Percentiles rank a stretch among this genome's conserved stretches.
These are phyloP conservation scores for Pezicula carpinea DNA, from an alignment of 2,329 filamentous ascomycete genomes.

Conservation along the genomic window DNA sequence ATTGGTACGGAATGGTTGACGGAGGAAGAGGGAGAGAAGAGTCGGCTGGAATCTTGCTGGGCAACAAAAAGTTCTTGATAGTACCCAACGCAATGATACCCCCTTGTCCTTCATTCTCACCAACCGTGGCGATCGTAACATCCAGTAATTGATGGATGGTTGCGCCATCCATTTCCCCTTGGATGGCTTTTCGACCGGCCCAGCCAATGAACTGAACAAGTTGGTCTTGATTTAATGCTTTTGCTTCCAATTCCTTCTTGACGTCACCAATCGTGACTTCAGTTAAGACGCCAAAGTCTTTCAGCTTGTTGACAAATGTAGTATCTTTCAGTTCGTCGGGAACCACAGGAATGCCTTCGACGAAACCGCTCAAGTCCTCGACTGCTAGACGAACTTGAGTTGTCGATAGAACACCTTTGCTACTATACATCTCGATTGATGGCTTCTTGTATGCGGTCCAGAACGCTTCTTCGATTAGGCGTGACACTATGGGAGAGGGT, in stretches of 20 bases:
- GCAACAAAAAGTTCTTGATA: slow-evolving; percentile 70
- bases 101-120: slow-evolving; percentile 53
- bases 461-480: slow-evolving; percentile 90
- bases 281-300: slow-evolving; percentile 80
- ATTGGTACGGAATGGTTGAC: slow-evolving; percentile 78
- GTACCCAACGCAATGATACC: slow-evolving; percentile 73
- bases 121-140: slow-evolving; percentile 70
- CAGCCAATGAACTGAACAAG: slow-evolving; percentile 80
- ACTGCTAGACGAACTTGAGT: slow-evolving; percentile 73
- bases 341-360: slow-evolving; percentile 83
- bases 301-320: slow-evolving; percentile 75
- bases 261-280: slow-evolving; percentile 86
- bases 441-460: slow-evolving; percentile 86
- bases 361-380: slow-evolving; percentile 64
- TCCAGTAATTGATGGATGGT: slow-evolving; percentile 69
- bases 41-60: slow-evolving; percentile 74
- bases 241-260: slow-evolving; percentile 73
- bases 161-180: slow-evolving; percentile 65
- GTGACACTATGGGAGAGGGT: slow-evolving; percentile 75
- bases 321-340: slow-evolving; percentile 69
- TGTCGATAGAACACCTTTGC: slow-evolving; percentile 79
- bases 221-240: slow-evolving; percentile 74
- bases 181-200: slow-evolving; percentile 67
- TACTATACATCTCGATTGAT: slow-evolving; percentile 84
- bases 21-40: slow-evolving; percentile 79